phyloP scores from a whole-genome alignment of 1,139 yeast genomes.

The Nematodospora anomalae region DNA sequence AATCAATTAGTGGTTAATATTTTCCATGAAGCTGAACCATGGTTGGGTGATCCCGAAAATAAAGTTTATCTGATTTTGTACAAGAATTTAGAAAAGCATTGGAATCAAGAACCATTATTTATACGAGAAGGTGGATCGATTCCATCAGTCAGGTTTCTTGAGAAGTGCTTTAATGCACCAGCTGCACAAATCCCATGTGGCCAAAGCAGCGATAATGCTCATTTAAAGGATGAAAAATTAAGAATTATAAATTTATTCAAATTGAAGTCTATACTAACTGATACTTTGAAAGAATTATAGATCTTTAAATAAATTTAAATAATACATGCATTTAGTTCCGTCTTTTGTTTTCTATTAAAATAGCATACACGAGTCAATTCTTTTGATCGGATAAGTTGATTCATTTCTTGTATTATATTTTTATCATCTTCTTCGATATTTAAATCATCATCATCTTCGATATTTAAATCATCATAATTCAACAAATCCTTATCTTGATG shows the following conservation, averaged over 20 bases:
- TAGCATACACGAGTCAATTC: constrained; percentile 12
- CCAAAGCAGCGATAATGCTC: constrained; percentile 93
- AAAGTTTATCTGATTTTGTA: constrained; percentile 66
- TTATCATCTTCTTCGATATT: constrained; percentile 6
- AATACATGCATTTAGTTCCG: constrained; percentile 11
- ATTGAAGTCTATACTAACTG: constrained; percentile 63
- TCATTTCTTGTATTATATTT: constrained; percentile 11
- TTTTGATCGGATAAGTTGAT: constrained; percentile 5
- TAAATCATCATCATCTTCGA: constrained; percentile 5
- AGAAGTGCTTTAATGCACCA: constrained; percentile 76
- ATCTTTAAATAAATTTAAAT: constrained; percentile 3
- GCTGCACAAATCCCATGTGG: constrained; percentile 98
- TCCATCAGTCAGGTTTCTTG: constrained; percentile 84
- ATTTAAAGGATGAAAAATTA: constrained; percentile 81
- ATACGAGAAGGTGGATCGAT: constrained; percentile 97
- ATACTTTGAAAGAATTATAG: constrained; percentile 48
- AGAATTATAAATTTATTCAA: constrained; percentile 77
- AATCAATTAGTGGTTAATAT: constrained; percentile 62
- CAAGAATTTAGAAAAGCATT: constrained; percentile 57
- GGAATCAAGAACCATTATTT: constrained; percentile 75
- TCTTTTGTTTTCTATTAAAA: constrained; percentile 10
- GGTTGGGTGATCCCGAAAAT: constrained; percentile 87
- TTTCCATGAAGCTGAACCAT: constrained; percentile 88
- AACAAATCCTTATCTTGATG: constrained; percentile 35
- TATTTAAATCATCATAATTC: constrained; percentile 25